A percentile compares a stretch with the other conserved stretches of the same genome.
Conservation (phyloP, 2,329 filamentous ascomycete species). For the Diplodia sapinea region DNA sequence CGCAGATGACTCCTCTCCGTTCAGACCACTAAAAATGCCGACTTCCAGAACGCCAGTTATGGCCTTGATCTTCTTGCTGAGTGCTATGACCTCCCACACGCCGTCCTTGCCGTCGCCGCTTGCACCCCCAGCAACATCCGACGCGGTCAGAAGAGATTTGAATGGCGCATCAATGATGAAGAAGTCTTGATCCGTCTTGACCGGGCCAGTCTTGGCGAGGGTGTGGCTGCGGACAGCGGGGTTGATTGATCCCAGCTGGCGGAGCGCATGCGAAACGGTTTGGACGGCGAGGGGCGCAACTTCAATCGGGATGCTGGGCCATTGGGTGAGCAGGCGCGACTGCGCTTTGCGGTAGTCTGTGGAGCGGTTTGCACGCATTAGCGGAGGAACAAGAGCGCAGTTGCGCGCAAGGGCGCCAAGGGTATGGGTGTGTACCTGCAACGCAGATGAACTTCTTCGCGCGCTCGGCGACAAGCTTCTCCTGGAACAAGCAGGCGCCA, state of each 20-base stretch:
- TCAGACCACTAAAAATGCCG: conserved; percentile 84
- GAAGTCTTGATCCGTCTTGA: conserved; percentile 85
- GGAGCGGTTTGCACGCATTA: not conserved
- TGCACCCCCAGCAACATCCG: conserved; percentile 56
- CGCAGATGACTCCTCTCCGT: conserved; percentile 71
- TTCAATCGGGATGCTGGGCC: conserved; percentile 90
- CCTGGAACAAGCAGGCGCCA: conserved; percentile 95
- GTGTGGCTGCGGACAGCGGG: conserved; percentile 75
- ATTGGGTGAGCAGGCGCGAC: conserved; percentile 71
- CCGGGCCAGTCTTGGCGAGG: conserved; percentile 78
- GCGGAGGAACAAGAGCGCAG: not conserved
- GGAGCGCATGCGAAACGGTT: conserved; percentile 75
- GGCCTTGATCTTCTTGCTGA: conserved; percentile 76
- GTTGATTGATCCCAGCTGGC: conserved; percentile 71
- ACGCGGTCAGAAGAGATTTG: conserved; percentile 67
- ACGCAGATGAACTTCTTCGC: conserved; percentile 88
- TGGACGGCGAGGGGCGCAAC: conserved; percentile 84
- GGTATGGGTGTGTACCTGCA: conserved; percentile 62
- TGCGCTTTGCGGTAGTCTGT: conserved; percentile 90
- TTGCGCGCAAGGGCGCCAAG: not conserved
- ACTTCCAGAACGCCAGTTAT: conserved; percentile 91
- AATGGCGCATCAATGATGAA: conserved; percentile 95
- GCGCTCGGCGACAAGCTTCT: conserved; percentile 89
- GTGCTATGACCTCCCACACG: conserved; percentile 77
- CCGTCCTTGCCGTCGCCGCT: conserved; percentile 65